Conservation (phyloP, 2,329 filamentous ascomycete genomes). For the Colletotrichum sansevieriae region DNA sequence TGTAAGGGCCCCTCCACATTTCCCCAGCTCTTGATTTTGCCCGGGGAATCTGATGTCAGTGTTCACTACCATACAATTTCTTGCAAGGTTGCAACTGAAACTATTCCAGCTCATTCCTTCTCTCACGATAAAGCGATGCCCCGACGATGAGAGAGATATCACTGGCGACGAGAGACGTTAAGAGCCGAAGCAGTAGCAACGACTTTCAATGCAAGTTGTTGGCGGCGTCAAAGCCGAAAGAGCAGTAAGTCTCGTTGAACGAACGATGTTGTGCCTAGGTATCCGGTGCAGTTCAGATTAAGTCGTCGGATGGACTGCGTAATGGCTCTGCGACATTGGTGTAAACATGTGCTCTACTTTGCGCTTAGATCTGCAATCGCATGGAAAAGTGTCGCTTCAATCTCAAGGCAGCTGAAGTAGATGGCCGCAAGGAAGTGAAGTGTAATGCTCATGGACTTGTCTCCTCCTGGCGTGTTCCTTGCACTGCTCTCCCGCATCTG, state of each 20-base stretch:
- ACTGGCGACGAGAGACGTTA: too few species aligned
- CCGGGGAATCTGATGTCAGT: constrained; percentile 3
- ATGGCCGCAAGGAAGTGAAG: neutral
- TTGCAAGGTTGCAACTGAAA: neutral
- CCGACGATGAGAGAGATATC: too few species aligned
- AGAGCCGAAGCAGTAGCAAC: too few species aligned
- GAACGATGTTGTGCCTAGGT: too few species aligned
- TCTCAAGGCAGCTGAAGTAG: neutral
- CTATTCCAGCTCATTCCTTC: too few species aligned
- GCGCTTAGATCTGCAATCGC: constrained; percentile 26
- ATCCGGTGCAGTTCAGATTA: neutral
- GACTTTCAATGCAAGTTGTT: too few species aligned
- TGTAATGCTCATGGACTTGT: constrained; percentile 26
- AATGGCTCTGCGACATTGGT: neutral
- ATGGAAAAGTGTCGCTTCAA: constrained; percentile 29
- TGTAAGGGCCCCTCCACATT: constrained; percentile 20
- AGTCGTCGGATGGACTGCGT: neutral
- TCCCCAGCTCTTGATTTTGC: constrained; percentile 16
- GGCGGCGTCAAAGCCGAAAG: too few species aligned
- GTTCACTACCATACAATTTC: neutral
- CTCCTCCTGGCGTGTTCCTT: constrained; percentile 20
- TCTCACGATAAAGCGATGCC: too few species aligned
- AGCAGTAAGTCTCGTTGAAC: too few species aligned
- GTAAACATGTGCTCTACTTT: constrained; percentile 13
- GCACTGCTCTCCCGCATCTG: neutral